phyloP scores from a whole-genome alignment of 805 yeast species.

The Osmozyma mogii region DNA sequence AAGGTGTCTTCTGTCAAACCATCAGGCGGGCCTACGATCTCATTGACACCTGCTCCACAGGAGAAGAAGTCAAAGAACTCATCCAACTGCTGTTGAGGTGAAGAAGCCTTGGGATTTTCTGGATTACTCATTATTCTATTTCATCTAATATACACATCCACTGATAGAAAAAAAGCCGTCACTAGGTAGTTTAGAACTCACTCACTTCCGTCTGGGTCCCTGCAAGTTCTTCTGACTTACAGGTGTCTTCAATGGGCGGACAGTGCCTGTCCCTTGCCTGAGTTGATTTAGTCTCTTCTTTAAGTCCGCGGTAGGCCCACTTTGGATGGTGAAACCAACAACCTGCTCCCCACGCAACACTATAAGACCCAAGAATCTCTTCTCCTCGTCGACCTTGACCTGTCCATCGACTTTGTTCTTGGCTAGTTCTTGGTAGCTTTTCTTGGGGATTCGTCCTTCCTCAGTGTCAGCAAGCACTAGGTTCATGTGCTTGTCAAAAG shows the following conservation, averaged over 20 bases:
- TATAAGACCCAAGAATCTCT: slow-evolving; percentile 70
- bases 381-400: slow-evolving; percentile 48
- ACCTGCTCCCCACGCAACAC: slow-evolving; percentile 86
- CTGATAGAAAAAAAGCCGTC: background rate
- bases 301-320: slow-evolving; percentile 44
- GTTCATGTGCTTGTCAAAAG: slow-evolving; percentile 88
- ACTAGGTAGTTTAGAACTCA: background rate
- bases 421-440: slow-evolving; percentile 35
- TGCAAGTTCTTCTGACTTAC: slow-evolving; percentile 18
- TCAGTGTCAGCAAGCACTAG: slow-evolving; percentile 77
- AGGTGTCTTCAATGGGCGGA: slow-evolving; percentile 30
- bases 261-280: slow-evolving; percentile 17
- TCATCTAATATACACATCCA: background rate
- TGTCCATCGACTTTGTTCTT: slow-evolving; percentile 16
- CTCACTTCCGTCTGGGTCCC: slow-evolving; percentile 15
- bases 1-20: slow-evolving; percentile 51
- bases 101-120: background rate
- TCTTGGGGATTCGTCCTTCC: slow-evolving; percentile 70
- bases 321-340: slow-evolving; percentile 61
- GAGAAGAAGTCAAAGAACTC: slow-evolving; percentile 56
- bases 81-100: slow-evolving; percentile 56
- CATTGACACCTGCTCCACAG: slow-evolving; percentile 88
- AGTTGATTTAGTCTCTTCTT: slow-evolving; percentile 22
- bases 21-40: slow-evolving; percentile 76
- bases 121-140: background rate